These are phyloP conservation scores for Aspergillus brunneoviolaceus DNA, from an alignment of 2,329 filamentous ascomycete species.

Conservation along the genomic window DNA sequence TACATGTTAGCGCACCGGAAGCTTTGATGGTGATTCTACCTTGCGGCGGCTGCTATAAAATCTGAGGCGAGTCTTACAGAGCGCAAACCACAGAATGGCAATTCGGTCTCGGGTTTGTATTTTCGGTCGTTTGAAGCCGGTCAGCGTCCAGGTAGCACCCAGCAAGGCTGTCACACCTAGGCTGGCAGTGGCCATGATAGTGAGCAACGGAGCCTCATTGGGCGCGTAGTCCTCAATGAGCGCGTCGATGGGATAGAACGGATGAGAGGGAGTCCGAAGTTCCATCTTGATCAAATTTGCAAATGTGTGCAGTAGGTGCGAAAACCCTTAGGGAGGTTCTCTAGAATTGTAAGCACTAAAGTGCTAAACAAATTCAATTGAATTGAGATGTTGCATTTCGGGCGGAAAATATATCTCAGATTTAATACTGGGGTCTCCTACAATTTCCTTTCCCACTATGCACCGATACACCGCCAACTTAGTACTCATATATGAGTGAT, in stretches of 20 bases:
- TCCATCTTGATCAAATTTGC: slow-evolving; percentile 5
- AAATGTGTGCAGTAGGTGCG: not conserved
- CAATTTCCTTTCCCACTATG: too few species aligned
- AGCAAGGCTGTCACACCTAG: slow-evolving; percentile 59
- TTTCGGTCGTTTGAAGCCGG: slow-evolving; percentile 54
- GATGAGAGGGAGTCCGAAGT: slow-evolving; percentile 48
- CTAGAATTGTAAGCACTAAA: too few species aligned
- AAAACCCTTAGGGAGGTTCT: not conserved
- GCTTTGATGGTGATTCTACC: not conserved
- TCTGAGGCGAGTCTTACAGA: slow-evolving; percentile 54
- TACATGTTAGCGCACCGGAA: not conserved
- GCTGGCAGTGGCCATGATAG: slow-evolving; percentile 62
- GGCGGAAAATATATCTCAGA: not conserved
- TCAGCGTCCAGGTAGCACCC: slow-evolving; percentile 53
- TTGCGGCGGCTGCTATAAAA: not conserved
- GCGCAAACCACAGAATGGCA: slow-evolving; percentile 71
- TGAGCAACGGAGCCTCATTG: slow-evolving; percentile 62
- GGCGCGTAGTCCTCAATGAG: slow-evolving; percentile 63
- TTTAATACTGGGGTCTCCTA: too few species aligned
- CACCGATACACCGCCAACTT: too few species aligned
- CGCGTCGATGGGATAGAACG: slow-evolving; percentile 69
- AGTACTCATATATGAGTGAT: too few species aligned
- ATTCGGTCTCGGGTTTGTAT: slow-evolving; percentile 57
- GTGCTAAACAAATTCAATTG: too few species aligned
- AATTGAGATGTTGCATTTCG: too few species aligned